Evolutionary conservation across 2,329 filamentous ascomycete genomes (phyloP).

Genomic region (Colletotrichum caudatum): DNA sequence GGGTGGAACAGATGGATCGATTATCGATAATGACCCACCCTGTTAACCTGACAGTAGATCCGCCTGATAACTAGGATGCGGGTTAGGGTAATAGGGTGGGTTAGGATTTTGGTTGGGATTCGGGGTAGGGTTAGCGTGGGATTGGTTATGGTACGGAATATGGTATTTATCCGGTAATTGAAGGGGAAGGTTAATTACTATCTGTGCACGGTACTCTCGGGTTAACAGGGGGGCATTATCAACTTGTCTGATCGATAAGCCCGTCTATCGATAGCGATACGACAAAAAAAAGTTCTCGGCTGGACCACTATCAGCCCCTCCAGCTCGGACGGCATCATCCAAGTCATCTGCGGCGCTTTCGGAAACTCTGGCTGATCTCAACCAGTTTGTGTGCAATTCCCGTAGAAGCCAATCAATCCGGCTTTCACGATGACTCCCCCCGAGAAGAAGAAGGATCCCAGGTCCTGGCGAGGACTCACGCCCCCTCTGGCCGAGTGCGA

Average conservation of each 20-base stretch:
- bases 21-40: conserved; percentile 5
- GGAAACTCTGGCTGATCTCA: not conserved
- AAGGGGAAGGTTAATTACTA: too few relatives aligned
- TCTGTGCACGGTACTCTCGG: too few relatives aligned
- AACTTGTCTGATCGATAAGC: too few relatives aligned
- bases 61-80: too few relatives aligned
- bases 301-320: conserved; percentile 25
- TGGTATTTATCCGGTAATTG: too few relatives aligned
- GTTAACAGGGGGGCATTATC: too few relatives aligned
- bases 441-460: conserved; percentile 58
- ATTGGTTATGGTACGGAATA: too few relatives aligned
- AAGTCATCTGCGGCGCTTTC: conserved; percentile 11
- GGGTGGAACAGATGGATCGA: not conserved
- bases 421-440: conserved; percentile 50
- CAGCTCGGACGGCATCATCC: conserved; percentile 11
- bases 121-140: too few relatives aligned
- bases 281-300: conserved; percentile 35
- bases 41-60: too few relatives aligned
- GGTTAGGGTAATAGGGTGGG: too few relatives aligned
- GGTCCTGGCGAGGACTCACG: conserved; percentile 58
- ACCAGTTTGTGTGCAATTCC: not conserved
- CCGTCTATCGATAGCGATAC: conserved; percentile 25
- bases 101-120: too few relatives aligned
- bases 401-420: not conserved
- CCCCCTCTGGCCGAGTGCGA: conserved; percentile 52